These are phyloP conservation scores for Venturia effusa DNA, from an alignment of 2,329 filamentous ascomycete genomes.

Conservation along the genomic window DNA sequence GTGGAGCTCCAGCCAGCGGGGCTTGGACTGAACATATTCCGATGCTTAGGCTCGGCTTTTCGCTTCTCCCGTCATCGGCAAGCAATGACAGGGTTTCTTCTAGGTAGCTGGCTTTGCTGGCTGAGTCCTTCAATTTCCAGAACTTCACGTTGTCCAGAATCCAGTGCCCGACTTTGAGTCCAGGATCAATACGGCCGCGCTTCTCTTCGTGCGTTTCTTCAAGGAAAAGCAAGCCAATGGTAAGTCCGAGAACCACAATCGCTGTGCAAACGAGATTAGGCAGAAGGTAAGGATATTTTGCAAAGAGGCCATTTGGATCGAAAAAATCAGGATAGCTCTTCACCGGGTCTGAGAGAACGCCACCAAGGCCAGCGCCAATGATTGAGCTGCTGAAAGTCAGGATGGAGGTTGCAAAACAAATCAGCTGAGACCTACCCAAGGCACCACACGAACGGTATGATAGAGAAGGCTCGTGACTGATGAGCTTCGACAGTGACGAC, in stretches of 20 bases:
- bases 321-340: slow-evolving; percentile 70
- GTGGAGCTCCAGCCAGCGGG: neutral
- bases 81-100: slow-evolving; percentile 55
- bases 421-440: slow-evolving; percentile 51
- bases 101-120: slow-evolving; percentile 31
- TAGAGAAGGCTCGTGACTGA: slow-evolving; percentile 86
- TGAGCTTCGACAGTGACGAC: slow-evolving; percentile 88
- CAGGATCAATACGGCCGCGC: slow-evolving; percentile 64
- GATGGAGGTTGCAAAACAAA: slow-evolving; percentile 11
- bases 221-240: slow-evolving; percentile 73
- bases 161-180: slow-evolving; percentile 65
- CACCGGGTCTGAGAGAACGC: slow-evolving; percentile 78
- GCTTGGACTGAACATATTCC: neutral
- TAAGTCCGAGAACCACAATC: slow-evolving; percentile 65
- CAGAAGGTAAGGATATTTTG: slow-evolving; percentile 77
- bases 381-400: slow-evolving; percentile 55
- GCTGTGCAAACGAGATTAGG: slow-evolving; percentile 82
- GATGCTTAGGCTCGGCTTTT: slow-evolving; percentile 29
- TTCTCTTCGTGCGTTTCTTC: slow-evolving; percentile 87
- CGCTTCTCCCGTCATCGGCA: slow-evolving; percentile 44
- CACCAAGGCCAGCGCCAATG: slow-evolving; percentile 82
- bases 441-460: slow-evolving; percentile 98
- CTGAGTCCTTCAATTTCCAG: neutral
- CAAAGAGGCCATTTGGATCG: slow-evolving; percentile 63
- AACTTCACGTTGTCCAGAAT: slow-evolving; percentile 34